A percentile compares a stretch with the other conserved stretches of the same genome.
Evolutionary conservation across 768 basidiomycete genomes (phyloP).

Genomic region (Russula sp.): DNA sequence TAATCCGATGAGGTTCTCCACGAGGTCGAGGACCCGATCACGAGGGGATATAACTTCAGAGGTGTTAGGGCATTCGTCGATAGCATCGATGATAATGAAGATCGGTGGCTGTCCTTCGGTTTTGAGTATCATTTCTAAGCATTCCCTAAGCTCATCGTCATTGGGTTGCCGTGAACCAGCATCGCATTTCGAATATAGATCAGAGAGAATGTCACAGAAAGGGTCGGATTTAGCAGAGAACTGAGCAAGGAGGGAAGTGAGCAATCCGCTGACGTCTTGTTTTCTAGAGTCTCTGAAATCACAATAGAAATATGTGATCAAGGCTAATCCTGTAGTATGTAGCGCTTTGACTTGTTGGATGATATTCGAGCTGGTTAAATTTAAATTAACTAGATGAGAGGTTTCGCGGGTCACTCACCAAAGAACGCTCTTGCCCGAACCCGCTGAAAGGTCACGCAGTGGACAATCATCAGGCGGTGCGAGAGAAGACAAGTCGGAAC

Average conservation of each 20-base stretch:
- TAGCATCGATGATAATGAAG: not conserved
- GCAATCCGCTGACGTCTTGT: not conserved
- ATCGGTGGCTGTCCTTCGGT: not conserved
- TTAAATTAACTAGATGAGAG: not conserved
- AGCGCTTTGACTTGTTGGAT: not conserved
- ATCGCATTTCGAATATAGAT: not conserved
- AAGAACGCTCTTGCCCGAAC: not conserved
- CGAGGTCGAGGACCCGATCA: not conserved
- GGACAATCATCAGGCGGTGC: not conserved
- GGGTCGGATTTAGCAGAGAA: not conserved
- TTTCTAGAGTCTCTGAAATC: not conserved
- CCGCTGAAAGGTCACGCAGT: not conserved
- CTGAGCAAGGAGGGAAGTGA: not conserved
- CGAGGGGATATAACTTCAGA: not conserved
- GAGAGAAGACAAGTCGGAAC: not conserved
- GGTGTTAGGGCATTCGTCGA: conserved; percentile 3
- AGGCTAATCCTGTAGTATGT: not conserved
- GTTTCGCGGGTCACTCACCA: not conserved
- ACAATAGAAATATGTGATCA: not conserved
- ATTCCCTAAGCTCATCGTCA: not conserved
- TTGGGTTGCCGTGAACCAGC: not conserved
- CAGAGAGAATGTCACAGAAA: not conserved
- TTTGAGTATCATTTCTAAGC: not conserved
- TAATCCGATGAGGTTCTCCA: not conserved
- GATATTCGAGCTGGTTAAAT: not conserved